These are phyloP conservation scores for Codiaeum variegatum DNA, from an alignment of 441 rosid species.

Conservation along the genomic window DNA sequence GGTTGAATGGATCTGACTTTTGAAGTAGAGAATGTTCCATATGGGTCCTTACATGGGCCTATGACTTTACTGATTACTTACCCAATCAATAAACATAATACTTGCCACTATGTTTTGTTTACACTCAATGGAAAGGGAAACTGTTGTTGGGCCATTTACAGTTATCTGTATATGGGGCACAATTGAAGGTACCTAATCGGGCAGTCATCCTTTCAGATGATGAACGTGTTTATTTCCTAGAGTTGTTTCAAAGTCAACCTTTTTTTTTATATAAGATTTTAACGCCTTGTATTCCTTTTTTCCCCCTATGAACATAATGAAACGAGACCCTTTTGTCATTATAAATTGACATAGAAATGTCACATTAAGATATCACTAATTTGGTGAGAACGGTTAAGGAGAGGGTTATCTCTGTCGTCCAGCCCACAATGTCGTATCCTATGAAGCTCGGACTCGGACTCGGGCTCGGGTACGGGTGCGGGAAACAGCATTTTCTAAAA, in stretches of 20 bases:
- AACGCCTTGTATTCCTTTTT: neutral
- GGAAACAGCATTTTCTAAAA: no score
- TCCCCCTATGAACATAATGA: neutral
- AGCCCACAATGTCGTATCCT: no score
- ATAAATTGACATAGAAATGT: no score
- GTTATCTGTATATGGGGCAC: neutral
- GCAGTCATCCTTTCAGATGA: neutral
- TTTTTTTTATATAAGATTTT: no score
- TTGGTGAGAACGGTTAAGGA: no score
- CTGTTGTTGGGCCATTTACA: neutral
- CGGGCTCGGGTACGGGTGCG: no score
- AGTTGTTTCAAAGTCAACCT: no score
- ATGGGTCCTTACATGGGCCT: conserved; percentile 11
- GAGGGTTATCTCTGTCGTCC: no score
- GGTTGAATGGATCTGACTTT: conserved; percentile 26
- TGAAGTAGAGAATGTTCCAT: conserved; percentile 14
- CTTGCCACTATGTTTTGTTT: neutral
- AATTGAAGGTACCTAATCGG: neutral
- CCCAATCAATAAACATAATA: conserved; percentile 23
- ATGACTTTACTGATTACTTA: conserved; percentile 1
- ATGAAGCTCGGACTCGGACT: no score
- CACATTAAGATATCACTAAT: no score
- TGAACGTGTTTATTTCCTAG: no score
- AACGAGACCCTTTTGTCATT: neutral
- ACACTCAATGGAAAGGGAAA: neutral